These are phyloP conservation scores for Chimonanthus praecox DNA, from an alignment of 164 flowering plant species.

Conservation along the genomic window DNA sequence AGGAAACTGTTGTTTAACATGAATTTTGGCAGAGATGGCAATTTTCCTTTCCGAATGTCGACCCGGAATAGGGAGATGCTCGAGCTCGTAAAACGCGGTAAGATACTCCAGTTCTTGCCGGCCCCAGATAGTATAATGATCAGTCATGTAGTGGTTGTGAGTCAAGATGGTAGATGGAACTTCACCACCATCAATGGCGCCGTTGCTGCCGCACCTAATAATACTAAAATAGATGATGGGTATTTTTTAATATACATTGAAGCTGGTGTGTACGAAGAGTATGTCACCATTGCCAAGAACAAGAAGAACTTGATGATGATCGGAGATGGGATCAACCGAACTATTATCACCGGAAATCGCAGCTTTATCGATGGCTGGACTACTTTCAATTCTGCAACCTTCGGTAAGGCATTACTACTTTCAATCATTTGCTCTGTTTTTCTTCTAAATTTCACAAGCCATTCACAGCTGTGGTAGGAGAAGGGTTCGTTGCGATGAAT, in stretches of 20 bases:
- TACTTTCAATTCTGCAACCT: constrained; percentile 33
- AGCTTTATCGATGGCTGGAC: constrained; percentile 28
- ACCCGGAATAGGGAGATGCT: neutral
- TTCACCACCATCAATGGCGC: constrained; percentile 22
- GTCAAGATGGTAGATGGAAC: constrained; percentile 15
- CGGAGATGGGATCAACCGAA: constrained; percentile 39
- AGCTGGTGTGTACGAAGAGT: constrained; percentile 48
- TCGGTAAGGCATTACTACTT: constrained; percentile 14
- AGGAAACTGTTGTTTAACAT: constrained; percentile 3
- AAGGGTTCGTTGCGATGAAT: constrained; percentile 36
- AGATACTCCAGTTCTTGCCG: neutral
- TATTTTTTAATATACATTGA: constrained; percentile 38
- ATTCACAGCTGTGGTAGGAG: constrained; percentile 34
- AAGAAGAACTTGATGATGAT: constrained; percentile 43
- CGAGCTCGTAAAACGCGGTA: constrained; percentile 12
- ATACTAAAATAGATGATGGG: constrained; percentile 13
- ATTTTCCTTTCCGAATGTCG: constrained; percentile 16
- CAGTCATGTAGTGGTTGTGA: constrained; percentile 16
- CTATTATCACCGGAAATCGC: constrained; percentile 24
- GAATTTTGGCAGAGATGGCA: constrained; percentile 1
- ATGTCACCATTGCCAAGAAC: constrained; percentile 32
- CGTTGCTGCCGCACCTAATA: constrained; percentile 32
- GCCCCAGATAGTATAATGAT: constrained; percentile 4
- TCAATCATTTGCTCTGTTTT: neutral
- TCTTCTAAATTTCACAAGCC: neutral